Conservation (phyloP, 345 rosid species). For the Ceriops tagal region DNA sequence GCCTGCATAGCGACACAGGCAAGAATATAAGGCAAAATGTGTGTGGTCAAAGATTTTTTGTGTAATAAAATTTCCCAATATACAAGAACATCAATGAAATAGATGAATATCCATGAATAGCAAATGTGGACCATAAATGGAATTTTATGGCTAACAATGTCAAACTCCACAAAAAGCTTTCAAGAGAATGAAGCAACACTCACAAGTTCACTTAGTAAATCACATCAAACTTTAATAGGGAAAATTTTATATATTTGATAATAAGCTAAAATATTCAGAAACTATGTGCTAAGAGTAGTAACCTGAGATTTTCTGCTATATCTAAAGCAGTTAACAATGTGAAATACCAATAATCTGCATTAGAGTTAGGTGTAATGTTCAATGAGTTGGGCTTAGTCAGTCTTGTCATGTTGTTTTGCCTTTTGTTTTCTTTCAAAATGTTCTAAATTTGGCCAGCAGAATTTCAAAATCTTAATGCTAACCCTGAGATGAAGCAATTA, state of each 20-base stretch:
- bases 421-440: not conserved
- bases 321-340: too few relatives aligned
- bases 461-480: slow-evolving; percentile 20
- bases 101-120: not conserved
- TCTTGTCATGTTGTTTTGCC: not conserved
- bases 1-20: slow-evolving; percentile 42
- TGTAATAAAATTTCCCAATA: not conserved
- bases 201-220: not conserved
- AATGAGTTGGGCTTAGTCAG: not conserved
- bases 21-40: not conserved
- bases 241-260: not conserved
- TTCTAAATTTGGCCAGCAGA: not conserved
- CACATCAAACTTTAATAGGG: too few relatives aligned
- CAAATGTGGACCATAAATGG: not conserved
- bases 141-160: not conserved
- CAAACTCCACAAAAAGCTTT: not conserved
- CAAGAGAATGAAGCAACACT: not conserved
- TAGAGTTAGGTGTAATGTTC: not conserved
- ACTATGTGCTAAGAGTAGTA: too few relatives aligned
- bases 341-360: not conserved
- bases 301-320: too few relatives aligned
- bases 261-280: not conserved
- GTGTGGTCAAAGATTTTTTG: not conserved
- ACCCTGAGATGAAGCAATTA: slow-evolving; percentile 67
- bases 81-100: not conserved